Evolutionary conservation across 306 rosid species (phyloP).

Genomic region (Dalbergia cultrata): DNA sequence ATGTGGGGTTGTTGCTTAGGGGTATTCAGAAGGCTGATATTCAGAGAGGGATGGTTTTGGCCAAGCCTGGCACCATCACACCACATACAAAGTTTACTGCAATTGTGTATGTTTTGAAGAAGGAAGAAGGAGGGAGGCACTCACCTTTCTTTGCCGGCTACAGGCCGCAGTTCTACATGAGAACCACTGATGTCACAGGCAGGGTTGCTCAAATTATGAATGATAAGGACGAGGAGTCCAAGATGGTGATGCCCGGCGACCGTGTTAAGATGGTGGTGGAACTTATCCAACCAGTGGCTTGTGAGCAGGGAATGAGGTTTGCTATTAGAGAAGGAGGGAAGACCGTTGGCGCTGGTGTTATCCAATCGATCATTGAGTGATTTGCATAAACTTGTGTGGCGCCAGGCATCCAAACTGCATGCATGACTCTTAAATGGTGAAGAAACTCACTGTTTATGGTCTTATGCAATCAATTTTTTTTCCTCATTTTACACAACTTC

Average conservation of each 20-base stretch:
- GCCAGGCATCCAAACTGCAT: slow-evolving; percentile 22
- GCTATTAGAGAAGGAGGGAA: slow-evolving; percentile 95
- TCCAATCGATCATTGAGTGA: slow-evolving; percentile 78
- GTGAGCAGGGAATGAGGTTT: slow-evolving; percentile 94
- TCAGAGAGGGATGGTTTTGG: slow-evolving; percentile 92
- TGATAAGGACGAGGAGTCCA: slow-evolving; percentile 87
- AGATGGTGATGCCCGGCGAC: slow-evolving; percentile 97
- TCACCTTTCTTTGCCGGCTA: slow-evolving; percentile 82
- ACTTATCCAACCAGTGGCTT: slow-evolving; percentile 79
- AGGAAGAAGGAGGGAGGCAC: slow-evolving; percentile 93
- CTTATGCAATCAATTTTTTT: slow-evolving; percentile 44
- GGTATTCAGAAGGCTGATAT: slow-evolving; percentile 83
- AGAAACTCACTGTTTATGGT: slow-evolving; percentile 43
- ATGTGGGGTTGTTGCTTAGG: slow-evolving; percentile 81
- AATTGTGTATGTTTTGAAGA: slow-evolving; percentile 86
- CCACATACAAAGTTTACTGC: slow-evolving; percentile 83
- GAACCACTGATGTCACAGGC: slow-evolving; percentile 91
- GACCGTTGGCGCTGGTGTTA: slow-evolving; percentile 95
- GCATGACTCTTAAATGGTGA: slow-evolving; percentile 48
- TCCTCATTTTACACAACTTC: slow-evolving; percentile 44
- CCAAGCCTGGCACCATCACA: slow-evolving; percentile 86
- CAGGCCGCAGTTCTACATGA: slow-evolving; percentile 92
- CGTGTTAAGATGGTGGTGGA: slow-evolving; percentile 88
- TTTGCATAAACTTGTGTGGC: neutral
- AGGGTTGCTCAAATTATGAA: slow-evolving; percentile 75